Conservation (phyloP, 768 basidiomycete species). For the Tulasnella sp. region DNA sequence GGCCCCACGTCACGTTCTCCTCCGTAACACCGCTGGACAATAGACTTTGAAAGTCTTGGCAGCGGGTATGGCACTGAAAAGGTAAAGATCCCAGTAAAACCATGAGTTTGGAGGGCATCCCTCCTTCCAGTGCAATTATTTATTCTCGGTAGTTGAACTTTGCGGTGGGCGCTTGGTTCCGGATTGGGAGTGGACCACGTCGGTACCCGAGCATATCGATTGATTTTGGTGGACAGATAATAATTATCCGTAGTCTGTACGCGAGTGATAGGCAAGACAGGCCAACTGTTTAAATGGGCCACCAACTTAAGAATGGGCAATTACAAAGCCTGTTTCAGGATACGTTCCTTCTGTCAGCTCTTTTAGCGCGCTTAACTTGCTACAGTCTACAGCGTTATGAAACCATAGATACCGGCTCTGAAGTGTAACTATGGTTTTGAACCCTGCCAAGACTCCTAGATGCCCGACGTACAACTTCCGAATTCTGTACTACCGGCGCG, state of each 20-base stretch:
- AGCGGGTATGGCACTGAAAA: too few species aligned
- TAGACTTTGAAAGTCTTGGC: too few species aligned
- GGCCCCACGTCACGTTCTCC: too few species aligned
- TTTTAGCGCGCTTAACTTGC: not conserved
- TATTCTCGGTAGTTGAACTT: not conserved
- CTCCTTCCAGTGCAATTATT: too few species aligned
- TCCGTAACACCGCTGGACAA: too few species aligned
- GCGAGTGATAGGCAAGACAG: not conserved
- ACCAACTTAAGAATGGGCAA: not conserved
- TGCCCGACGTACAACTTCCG: not conserved
- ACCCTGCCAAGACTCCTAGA: not conserved
- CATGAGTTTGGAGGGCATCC: too few species aligned
- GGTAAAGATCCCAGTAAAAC: too few species aligned
- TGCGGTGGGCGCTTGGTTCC: not conserved
- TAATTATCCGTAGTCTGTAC: not conserved
- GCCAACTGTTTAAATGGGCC: not conserved
- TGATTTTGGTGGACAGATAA: not conserved
- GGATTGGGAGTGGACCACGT: not conserved
- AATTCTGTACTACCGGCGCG: not conserved
- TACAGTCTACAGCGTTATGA: too few species aligned
- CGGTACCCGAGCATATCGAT: not conserved
- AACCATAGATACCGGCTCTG: not conserved
- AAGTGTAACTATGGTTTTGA: not conserved
- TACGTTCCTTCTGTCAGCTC: not conserved
- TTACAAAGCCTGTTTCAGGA: too few species aligned